Evolutionary conservation across 108 stramenopile species (phyloP).

Genomic region (Fistulifera solaris): DNA sequence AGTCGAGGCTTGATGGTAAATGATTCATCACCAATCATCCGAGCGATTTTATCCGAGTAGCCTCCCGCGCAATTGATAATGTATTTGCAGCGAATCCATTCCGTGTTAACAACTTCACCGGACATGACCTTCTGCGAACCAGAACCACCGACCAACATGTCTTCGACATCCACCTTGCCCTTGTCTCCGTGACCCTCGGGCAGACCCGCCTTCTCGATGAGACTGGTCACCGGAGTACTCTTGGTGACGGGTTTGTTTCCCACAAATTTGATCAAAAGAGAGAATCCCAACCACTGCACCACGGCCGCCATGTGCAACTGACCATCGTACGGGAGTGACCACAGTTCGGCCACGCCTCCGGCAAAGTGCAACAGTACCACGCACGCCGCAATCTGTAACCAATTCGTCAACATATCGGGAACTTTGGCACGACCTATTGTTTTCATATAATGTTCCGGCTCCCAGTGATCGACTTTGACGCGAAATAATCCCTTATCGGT

Average conservation of each 20-base stretch:
- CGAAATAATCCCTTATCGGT: constrained; percentile 15
- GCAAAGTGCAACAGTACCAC: too few relatives aligned
- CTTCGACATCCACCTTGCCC: constrained; percentile 37
- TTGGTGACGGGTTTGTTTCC: not conserved
- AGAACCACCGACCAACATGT: constrained; percentile 64
- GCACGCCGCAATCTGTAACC: too few relatives aligned
- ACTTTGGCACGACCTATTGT: constrained; percentile 1
- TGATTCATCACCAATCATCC: constrained; percentile 68
- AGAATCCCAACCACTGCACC: not conserved
- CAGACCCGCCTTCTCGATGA: constrained; percentile 39
- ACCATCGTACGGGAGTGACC: not conserved
- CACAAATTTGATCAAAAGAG: not conserved
- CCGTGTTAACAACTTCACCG: constrained; percentile 41
- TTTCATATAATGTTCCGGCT: constrained; percentile 47
- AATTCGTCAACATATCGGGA: too few relatives aligned
- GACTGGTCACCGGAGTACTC: constrained; percentile 20
- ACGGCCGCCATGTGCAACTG: constrained; percentile 10
- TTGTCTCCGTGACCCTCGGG: constrained; percentile 34
- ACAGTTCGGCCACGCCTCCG: too few relatives aligned
- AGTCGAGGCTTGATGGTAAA: constrained; percentile 67
- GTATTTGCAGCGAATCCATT: constrained; percentile 43
- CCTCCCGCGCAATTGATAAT: constrained; percentile 74
- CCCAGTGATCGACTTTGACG: constrained; percentile 52
- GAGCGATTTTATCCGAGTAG: constrained; percentile 54
- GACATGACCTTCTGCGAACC: constrained; percentile 41